Conservation (phyloP, 208 protist species). For the Strigomonas culicis region DNA sequence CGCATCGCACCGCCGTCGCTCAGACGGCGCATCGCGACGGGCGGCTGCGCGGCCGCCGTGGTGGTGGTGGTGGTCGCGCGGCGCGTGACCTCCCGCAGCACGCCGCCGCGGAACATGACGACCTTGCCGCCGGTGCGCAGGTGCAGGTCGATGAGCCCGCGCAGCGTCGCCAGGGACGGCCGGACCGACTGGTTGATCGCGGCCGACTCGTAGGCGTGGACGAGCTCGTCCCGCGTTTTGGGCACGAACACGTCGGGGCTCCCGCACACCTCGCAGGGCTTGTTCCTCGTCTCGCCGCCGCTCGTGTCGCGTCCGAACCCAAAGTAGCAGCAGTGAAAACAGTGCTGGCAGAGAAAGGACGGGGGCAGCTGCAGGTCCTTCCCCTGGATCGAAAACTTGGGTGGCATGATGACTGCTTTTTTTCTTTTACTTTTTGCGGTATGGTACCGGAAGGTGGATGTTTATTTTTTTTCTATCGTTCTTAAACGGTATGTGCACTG, state of each 20-base stretch:
- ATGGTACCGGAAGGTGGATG: too few species aligned
- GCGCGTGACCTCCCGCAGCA: neutral
- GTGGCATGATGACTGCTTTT: neutral
- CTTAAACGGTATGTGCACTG: too few species aligned
- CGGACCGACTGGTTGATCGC: neutral
- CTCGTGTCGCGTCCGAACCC: neutral
- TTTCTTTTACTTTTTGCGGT: too few species aligned
- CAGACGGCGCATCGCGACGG: too few species aligned
- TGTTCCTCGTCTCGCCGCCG: neutral
- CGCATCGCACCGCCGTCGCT: neutral
- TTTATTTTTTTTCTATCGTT: too few species aligned
- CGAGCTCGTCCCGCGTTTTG: neutral
- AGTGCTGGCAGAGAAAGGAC: constrained; percentile 10
- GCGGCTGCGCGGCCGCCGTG: neutral
- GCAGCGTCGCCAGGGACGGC: neutral
- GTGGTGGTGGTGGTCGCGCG: neutral
- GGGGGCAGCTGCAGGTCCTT: neutral
- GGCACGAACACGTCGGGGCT: constrained; percentile 1
- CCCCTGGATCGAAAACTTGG: neutral
- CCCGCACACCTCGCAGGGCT: neutral
- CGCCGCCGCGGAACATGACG: constrained; percentile 5
- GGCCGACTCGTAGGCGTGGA: constrained; percentile 8
- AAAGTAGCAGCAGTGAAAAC: constrained; percentile 6
- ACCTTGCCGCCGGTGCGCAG: neutral
- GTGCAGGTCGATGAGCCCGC: neutral